Evolutionary conservation across 805 yeast species (phyloP), one percentile per base, ranked within the genome.

Genomic region (Jamesozyma spencerorum): DNA sequence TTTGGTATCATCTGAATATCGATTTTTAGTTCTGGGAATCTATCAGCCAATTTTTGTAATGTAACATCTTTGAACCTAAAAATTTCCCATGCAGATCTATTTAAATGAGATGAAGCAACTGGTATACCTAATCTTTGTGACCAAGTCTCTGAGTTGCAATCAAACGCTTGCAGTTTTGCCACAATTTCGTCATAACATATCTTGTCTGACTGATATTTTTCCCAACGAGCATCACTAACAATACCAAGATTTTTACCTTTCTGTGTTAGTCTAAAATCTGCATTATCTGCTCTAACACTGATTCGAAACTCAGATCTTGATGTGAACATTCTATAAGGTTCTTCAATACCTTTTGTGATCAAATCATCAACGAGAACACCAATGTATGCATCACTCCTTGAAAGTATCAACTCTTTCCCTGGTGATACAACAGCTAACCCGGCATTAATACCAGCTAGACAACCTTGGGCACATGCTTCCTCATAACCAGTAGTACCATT

Each of bases 401-500:
- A 71, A 11, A 92, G 51, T 20, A 66, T 66, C 43, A 92, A 60
- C 10, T n/a, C 14, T 4, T 17, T 29, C 20, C 60, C 52, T 7
- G 57, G 56, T 26, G 52, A 54, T 11, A 62, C 56, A 0, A 77
- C 52, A 1, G 54, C 38, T 19, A 86, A 65, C 0, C 95, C 96
- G 0, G 98, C 97, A 60, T 92, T 92, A 31, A 88, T 80, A 8
- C 99, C 99, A 1, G 99, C 98, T 34, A 92, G 65, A 40, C 86
- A 71, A 1, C 99, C 99, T 55, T 92, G 98, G 0, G 97, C 83
- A 2, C 96, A 95, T 0, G 99, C 99, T 58, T 92, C 99, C 64
- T 92, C 99, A 53, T 92, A 92, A 0, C 99, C 99, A 0, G 99
- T 92, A 0, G 99, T 92, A 27, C 99, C 99, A 56, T 92, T 92